These are phyloP conservation scores for Aspergillus vadensis DNA, from an alignment of 2,329 filamentous ascomycete genomes.

Conservation along the genomic window DNA sequence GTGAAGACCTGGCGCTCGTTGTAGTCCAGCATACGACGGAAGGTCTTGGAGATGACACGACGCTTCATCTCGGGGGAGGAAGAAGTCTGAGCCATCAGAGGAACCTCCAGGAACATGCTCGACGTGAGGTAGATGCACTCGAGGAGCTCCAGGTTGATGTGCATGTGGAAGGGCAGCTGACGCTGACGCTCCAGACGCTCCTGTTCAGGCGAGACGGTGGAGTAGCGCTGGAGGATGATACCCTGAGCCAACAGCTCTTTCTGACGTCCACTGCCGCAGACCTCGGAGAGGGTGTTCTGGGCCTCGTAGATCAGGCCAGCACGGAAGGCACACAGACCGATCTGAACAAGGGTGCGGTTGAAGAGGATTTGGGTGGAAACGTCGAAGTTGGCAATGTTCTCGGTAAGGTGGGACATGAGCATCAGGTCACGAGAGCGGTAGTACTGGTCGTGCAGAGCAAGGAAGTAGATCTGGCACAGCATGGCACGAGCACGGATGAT, in stretches of 20 bases:
- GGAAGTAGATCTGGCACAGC: conserved; percentile 98
- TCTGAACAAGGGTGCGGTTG: conserved; percentile 96
- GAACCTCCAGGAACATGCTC: conserved; percentile 98
- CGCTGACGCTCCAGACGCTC: conserved; percentile 96
- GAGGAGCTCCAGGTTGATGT: conserved; percentile 97
- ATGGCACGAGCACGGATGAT: conserved; percentile 96
- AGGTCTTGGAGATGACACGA: conserved; percentile 98
- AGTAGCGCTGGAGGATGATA: conserved; percentile 97
- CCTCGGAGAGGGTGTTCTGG: conserved; percentile 96
- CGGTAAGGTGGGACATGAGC: conserved; percentile 98
- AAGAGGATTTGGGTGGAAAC: conserved; percentile 97
- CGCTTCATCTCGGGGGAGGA: conserved; percentile 97
- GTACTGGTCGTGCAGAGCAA: conserved; percentile 95
- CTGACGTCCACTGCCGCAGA: conserved; percentile 94
- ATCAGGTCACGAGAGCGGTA: conserved; percentile 98
- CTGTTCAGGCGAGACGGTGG: conserved; percentile 94
- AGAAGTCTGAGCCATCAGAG: conserved; percentile 91
- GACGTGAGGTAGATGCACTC: conserved; percentile 99
- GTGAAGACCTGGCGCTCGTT: conserved; percentile 99
- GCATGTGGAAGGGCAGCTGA: conserved; percentile 99
- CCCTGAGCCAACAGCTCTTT: conserved; percentile 98
- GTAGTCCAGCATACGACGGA: conserved; percentile 98
- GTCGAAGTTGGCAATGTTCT: conserved; percentile 95
- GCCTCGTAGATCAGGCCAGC: conserved; percentile 96
- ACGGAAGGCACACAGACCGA: conserved; percentile 97